phyloP scores from a whole-genome alignment of 805 yeast species.

The Blastobotrys peoriensis region DNA sequence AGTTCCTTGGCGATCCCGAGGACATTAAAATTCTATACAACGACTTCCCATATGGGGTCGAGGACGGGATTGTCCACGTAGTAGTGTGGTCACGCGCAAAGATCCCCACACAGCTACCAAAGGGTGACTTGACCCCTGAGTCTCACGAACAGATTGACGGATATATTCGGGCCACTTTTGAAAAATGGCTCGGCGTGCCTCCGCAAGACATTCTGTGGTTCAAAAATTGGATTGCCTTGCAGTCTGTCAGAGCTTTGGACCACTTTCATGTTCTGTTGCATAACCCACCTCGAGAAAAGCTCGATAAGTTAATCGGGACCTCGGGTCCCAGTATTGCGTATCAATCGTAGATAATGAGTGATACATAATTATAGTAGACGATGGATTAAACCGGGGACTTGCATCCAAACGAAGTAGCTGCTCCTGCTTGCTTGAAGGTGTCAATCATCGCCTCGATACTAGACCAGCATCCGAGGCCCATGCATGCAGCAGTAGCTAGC shows the following conservation, averaged over 20 bases:
- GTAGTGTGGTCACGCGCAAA: slow-evolving; percentile 51
- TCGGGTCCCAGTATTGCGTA: neutral
- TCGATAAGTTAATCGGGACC: slow-evolving; percentile 14
- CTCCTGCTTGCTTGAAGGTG: neutral
- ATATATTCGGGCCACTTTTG: slow-evolving; percentile 40
- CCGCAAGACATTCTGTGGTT: slow-evolving; percentile 45
- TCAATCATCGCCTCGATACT: slow-evolving; percentile 1
- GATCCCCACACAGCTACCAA: slow-evolving; percentile 37
- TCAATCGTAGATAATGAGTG: neutral
- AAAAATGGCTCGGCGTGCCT: slow-evolving; percentile 32
- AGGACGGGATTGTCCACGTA: slow-evolving; percentile 41
- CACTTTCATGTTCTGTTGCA: slow-evolving; percentile 50
- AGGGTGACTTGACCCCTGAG: slow-evolving; percentile 39
- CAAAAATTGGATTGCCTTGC: slow-evolving; percentile 50
- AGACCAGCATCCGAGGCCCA: slow-evolving; percentile 3
- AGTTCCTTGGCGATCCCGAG: slow-evolving; percentile 11
- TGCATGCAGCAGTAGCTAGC: neutral
- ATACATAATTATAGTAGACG: too few species aligned
- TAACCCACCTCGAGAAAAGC: slow-evolving; percentile 19
- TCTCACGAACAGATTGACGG: slow-evolving; percentile 34
- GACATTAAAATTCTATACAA: slow-evolving; percentile 45
- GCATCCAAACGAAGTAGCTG: slow-evolving; percentile 7
- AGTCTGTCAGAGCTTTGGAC: slow-evolving; percentile 49
- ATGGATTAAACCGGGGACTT: slow-evolving; percentile 1
- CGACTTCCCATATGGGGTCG: slow-evolving; percentile 53